These are phyloP conservation scores for Sedum album DNA, from an alignment of 164 flowering plant species.

Conservation along the genomic window DNA sequence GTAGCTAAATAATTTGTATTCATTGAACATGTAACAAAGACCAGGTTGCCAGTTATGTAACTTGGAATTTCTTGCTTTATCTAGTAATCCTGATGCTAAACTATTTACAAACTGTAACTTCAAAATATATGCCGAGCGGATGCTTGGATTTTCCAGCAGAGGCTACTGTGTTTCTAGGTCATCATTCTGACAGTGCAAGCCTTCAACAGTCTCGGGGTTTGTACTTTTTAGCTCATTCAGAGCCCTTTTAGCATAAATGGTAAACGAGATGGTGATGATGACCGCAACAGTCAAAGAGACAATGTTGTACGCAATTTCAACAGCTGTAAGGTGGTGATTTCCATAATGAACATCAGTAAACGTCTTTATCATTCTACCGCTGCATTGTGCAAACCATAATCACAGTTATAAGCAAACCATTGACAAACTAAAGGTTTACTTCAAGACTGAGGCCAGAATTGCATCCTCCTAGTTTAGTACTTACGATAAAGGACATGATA, in stretches of 20 bases:
- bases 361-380: conserved; percentile 82
- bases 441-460: neutral
- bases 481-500: no score
- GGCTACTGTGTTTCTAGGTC: conserved; percentile 50
- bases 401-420: neutral
- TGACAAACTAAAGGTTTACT: neutral
- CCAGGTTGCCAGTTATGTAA: neutral
- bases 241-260: conserved; percentile 74
- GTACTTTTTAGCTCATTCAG: conserved; percentile 43
- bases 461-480: conserved; percentile 12
- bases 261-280: conserved; percentile 57
- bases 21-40: neutral
- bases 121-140: neutral
- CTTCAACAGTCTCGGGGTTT: conserved; percentile 25
- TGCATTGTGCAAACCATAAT: conserved; percentile 24
- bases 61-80: neutral
- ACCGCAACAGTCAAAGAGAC: conserved; percentile 71
- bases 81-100: neutral
- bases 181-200: conserved; percentile 12
- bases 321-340: conserved; percentile 55
- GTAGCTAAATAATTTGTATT: neutral
- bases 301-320: conserved; percentile 79
- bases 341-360: conserved; percentile 76
- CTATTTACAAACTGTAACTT: neutral
- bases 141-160: conserved; percentile 44